Percentiles rank a stretch among this genome's conserved stretches.
Conservation (phyloP, 2,329 filamentous ascomycete genomes). For the Hypoxylon sp. region DNA sequence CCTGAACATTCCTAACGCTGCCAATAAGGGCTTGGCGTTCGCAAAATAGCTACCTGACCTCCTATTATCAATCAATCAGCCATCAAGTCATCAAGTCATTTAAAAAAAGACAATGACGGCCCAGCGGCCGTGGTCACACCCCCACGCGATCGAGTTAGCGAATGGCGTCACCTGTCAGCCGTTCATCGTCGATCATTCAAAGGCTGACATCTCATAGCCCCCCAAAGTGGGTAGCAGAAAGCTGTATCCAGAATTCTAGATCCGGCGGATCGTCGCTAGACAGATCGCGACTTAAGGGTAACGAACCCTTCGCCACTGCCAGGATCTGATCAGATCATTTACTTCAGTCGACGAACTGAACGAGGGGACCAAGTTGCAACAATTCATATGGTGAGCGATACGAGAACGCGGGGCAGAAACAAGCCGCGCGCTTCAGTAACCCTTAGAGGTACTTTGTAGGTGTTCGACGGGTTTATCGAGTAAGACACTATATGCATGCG, state of each 20-base stretch:
- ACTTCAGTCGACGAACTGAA: not conserved
- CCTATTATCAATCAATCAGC: not conserved
- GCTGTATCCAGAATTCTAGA: constrained; percentile 14
- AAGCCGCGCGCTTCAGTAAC: constrained; percentile 4
- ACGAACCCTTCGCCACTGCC: not conserved
- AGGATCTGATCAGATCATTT: not conserved
- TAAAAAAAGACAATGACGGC: constrained; percentile 15
- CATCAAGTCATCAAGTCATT: constrained; percentile 15
- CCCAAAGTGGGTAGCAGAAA: not conserved
- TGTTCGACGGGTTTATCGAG: not conserved
- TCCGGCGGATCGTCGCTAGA: not conserved
- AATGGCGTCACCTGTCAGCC: constrained; percentile 30
- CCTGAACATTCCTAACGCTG: not conserved
- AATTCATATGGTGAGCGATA: constrained; percentile 3
- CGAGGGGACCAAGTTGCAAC: not conserved
- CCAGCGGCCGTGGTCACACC: constrained; percentile 7
- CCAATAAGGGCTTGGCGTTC: constrained; percentile 26
- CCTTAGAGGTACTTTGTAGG: constrained; percentile 1
- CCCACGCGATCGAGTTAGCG: constrained; percentile 26
- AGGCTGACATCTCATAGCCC: constrained; percentile 20
- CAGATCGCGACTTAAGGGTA: not conserved
- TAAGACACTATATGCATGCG: constrained; percentile 2
- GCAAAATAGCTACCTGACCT: constrained; percentile 14
- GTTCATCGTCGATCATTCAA: constrained; percentile 23
- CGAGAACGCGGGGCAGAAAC: not conserved